These are phyloP conservation scores for Hyaloscypha bicolor DNA, from an alignment of 495 filamentous ascomycete species.

Conservation along the genomic window DNA sequence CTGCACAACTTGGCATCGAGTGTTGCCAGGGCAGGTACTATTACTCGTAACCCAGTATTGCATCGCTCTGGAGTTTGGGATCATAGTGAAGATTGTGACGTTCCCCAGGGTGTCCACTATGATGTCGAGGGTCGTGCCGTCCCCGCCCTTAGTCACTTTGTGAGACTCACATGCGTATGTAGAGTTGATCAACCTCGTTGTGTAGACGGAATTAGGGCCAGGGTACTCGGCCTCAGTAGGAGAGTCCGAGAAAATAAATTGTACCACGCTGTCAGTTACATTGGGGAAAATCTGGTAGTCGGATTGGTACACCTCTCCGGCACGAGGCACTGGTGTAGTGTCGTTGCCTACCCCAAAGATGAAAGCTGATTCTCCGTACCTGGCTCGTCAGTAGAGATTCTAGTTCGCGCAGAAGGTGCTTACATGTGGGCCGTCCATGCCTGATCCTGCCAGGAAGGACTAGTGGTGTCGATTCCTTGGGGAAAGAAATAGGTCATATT, in stretches of 20 bases:
- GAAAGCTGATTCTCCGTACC: conserved; percentile 19
- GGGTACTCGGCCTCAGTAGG: background rate
- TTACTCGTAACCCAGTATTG: conserved; percentile 22
- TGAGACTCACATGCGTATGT: conserved; percentile 24
- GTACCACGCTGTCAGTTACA: background rate
- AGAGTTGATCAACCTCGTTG: conserved; percentile 15
- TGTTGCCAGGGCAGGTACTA: conserved; percentile 9
- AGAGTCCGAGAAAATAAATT: conserved; percentile 27
- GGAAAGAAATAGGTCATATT: conserved; percentile 29
- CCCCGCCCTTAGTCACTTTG: conserved; percentile 12
- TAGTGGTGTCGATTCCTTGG: background rate
- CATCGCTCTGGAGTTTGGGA: background rate
- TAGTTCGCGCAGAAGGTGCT: background rate
- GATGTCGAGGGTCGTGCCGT: conserved; percentile 12
- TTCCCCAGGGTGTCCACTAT: conserved; percentile 19
- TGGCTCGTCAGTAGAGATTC: conserved; percentile 1
- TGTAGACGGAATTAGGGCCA: conserved; percentile 17
- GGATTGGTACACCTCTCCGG: background rate
- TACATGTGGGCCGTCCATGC: conserved; percentile 27
- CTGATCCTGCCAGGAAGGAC: conserved; percentile 16
- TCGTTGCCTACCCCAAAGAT: conserved; percentile 6
- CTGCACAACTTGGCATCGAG: conserved; percentile 26
- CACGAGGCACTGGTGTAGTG: background rate
- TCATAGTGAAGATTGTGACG: background rate
- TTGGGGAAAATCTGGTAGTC: background rate